These are phyloP conservation scores for Sodiomyces alkalinus DNA, from an alignment of 2,329 filamentous ascomycete genomes.

Conservation along the genomic window DNA sequence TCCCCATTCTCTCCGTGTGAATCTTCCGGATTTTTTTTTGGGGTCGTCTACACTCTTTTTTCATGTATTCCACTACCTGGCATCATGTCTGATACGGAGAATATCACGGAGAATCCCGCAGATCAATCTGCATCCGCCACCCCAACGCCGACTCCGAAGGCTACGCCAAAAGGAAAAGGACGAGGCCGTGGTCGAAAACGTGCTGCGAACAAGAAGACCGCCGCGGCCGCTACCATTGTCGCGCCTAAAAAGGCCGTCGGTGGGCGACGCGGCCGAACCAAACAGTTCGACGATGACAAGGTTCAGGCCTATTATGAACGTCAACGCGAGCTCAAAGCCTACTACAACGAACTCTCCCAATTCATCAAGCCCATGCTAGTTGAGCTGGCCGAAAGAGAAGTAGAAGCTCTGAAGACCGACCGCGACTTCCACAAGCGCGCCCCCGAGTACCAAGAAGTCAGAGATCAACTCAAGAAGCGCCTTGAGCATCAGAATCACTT, in stretches of 20 bases:
- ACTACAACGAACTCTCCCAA: constrained; percentile 46
- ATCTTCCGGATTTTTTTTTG: not conserved
- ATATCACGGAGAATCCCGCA: constrained; percentile 6
- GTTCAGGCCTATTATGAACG: constrained; percentile 46
- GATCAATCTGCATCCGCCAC: constrained; percentile 1
- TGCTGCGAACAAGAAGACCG: constrained; percentile 11
- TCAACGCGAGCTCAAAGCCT: constrained; percentile 50
- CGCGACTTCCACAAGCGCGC: constrained; percentile 35
- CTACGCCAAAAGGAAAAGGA: constrained; percentile 10
- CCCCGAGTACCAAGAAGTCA: constrained; percentile 35
- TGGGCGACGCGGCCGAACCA: constrained; percentile 34
- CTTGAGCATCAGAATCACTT: constrained; percentile 16
- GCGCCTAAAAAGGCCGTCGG: constrained; percentile 13
- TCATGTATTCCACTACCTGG: not conserved
- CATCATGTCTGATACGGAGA: constrained; percentile 14
- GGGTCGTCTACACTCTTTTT: not conserved
- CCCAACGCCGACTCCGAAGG: constrained; percentile 7
- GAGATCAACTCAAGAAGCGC: constrained; percentile 27
- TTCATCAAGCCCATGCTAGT: constrained; percentile 49
- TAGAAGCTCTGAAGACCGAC: constrained; percentile 41
- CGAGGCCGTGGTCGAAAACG: constrained; percentile 9
- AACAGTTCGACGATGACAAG: constrained; percentile 37
- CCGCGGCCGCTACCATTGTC: constrained; percentile 16
- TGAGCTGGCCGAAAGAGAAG: constrained; percentile 45
- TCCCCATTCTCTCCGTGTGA: not conserved